A percentile compares a stretch with the other conserved stretches of the same genome.
phyloP scores from a whole-genome alignment of 306 rosid species.

The Pterocarpus macrocarpus region DNA sequence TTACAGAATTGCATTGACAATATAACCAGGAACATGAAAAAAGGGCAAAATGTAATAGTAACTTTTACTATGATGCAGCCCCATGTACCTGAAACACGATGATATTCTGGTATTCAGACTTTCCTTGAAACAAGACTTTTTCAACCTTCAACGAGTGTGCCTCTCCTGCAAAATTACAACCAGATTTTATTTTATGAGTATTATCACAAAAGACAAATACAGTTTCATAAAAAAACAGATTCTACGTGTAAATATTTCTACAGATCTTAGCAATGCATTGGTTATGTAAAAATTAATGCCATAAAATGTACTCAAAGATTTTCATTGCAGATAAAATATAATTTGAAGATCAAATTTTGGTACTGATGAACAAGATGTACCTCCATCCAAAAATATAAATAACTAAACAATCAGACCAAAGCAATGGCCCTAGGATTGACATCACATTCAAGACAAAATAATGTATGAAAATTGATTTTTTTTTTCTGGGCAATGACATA shows the following conservation, averaged over 20 bases:
- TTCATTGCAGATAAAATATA: not conserved
- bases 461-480: too few species aligned
- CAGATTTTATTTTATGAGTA: conserved; percentile 32
- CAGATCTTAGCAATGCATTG: conserved; percentile 4
- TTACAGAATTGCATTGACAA: conserved; percentile 29
- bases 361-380: conserved; percentile 8
- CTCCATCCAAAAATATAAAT: not conserved
- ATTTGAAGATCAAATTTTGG: not conserved
- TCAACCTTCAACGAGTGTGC: conserved; percentile 99
- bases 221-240: not conserved
- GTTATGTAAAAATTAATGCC: conserved; percentile 10
- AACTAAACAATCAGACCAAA: conserved; percentile 4
- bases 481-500: too few species aligned
- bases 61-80: conserved; percentile 24
- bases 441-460: too few species aligned
- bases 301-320: conserved; percentile 9
- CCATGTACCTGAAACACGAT: conserved; percentile 88
- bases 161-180: conserved; percentile 72
- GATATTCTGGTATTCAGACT: conserved; percentile 88
- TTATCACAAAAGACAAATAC: conserved; percentile 21
- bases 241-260: conserved; percentile 17
- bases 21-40: conserved; percentile 21
- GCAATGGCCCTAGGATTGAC: not conserved
- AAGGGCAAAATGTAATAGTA: conserved; percentile 6
- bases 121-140: conserved; percentile 82